Evolutionary conservation across 768 basidiomycete genomes (phyloP), one percentile per base, ranked within the genome.

Genomic region (Suillus alpinus): DNA sequence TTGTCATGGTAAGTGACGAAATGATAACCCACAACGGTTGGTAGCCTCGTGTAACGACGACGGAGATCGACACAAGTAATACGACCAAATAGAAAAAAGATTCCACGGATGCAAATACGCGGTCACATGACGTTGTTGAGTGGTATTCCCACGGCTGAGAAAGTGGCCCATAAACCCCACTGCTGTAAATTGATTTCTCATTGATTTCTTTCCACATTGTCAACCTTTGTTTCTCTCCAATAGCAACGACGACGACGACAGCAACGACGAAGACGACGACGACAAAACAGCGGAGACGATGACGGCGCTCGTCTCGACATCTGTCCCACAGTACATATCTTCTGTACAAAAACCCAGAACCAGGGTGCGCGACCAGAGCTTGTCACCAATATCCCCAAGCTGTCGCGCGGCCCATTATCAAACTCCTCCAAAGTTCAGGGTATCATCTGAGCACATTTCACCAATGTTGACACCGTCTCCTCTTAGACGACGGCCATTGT

Each of bases 391-490:
- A 63, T 71, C 70, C 2, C 70, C 77, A 41, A 69, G 66, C 59
- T 75, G 73, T 67, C 69, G 69, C 55, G 66, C 71, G 69, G 64
- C 65, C 0, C 70, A 63, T 64, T 68, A 68, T 64, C 69, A 71
- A 50, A 76, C 77, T 1, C 77, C 78, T n/a, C 74, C 75, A 3
- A 68, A 70, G 41, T 60, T 72, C 49, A 60, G 62, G 53, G 62
- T 68, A 58, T 60, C 68, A 57, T 62, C 74, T 37, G 74, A 79
- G 44, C 82, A 77, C 65, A 82, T 83, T 66, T 81, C 83, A 36
- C 82, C 86, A 49, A 83, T 87, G 82, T 78, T 84, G 52, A 84
- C 86, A 1, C 85, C 88, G 23, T 89, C 88, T 6, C 86, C 86
- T 12, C 78, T 85, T 62, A 77, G 82, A 57, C 78, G 78, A 63